phyloP scores from a whole-genome alignment of 192 early-diverging fungal genomes.

The Kickxella alabastrina region DNA sequence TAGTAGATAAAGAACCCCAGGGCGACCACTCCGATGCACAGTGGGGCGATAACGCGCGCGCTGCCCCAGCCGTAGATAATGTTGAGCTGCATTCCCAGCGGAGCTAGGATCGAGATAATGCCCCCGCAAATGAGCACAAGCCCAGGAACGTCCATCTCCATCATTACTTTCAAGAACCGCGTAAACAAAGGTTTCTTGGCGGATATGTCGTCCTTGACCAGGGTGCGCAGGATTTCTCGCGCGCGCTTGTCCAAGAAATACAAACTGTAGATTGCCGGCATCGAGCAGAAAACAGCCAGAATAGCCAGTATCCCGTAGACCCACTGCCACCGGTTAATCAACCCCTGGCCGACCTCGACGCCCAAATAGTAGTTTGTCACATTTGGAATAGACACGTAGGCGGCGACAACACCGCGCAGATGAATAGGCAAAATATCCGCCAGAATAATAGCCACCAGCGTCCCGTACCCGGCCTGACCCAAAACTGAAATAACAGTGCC shows the following conservation, averaged over 20 bases:
- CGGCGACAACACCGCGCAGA: constrained; percentile 24
- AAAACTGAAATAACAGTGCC: constrained; percentile 43
- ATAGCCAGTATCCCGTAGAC: constrained; percentile 41
- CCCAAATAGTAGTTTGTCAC: constrained; percentile 49
- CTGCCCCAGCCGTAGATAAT: constrained; percentile 55
- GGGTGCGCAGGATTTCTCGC: constrained; percentile 10
- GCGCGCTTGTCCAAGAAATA: constrained; percentile 27
- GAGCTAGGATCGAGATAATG: constrained; percentile 33
- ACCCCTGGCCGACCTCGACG: constrained; percentile 28
- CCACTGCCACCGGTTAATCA: constrained; percentile 37
- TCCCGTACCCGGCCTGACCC: constrained; percentile 37
- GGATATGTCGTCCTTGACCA: neutral
- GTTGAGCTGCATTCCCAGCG: constrained; percentile 44
- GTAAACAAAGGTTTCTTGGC: neutral
- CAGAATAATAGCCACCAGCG: constrained; percentile 37
- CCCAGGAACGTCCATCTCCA: constrained; percentile 38
- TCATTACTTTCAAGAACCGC: constrained; percentile 4
- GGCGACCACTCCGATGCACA: constrained; percentile 33
- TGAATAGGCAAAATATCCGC: constrained; percentile 45
- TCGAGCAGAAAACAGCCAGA: constrained; percentile 33
- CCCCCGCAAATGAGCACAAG: constrained; percentile 38
- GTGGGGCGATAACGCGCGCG: constrained; percentile 46
- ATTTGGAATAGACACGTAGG: constrained; percentile 34
- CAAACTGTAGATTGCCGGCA: constrained; percentile 18
- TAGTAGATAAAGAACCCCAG: constrained; percentile 41